Conservation (phyloP, 2,329 filamentous ascomycete genomes). For the Mycosphaerella arachidis region DNA sequence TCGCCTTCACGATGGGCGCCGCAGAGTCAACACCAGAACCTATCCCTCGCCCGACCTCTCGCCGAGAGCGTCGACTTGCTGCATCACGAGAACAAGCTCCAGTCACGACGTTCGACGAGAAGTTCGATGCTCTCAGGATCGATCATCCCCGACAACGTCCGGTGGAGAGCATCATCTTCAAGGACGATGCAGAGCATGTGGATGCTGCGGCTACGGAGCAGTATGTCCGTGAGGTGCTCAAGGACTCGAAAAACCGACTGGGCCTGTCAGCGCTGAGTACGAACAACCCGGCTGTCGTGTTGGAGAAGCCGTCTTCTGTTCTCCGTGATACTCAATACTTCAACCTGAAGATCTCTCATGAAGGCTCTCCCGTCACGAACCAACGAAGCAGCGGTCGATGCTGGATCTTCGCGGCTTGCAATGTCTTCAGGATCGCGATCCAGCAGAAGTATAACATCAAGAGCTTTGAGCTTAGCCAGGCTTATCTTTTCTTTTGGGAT, state of each 20-base stretch:
- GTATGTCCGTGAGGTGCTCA: conserved; percentile 31
- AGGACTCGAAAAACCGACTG: conserved; percentile 56
- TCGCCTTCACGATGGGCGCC: conserved; percentile 20
- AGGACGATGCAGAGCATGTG: conserved; percentile 26
- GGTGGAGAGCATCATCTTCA: conserved; percentile 16
- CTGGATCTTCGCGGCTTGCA: conserved; percentile 91
- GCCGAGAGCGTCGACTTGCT: conserved; percentile 13
- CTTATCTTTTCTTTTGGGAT: conserved; percentile 89
- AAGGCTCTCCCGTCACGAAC: conserved; percentile 73
- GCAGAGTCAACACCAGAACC: conserved; percentile 21
- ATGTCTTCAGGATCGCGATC: conserved; percentile 81
- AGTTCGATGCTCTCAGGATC: conserved; percentile 33
- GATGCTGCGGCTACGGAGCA: conserved; percentile 28
- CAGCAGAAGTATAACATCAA: conserved; percentile 78
- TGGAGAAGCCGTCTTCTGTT: conserved; percentile 59
- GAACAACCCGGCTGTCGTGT: conserved; percentile 61
- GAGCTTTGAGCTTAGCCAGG: conserved; percentile 79
- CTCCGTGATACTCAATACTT: conserved; percentile 73
- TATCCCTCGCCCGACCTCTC: conserved; percentile 8
- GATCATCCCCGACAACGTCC: conserved; percentile 18
- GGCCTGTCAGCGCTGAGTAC: conserved; percentile 69
- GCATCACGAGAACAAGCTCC: conserved; percentile 12
- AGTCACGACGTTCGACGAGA: conserved; percentile 29
- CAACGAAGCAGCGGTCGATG: conserved; percentile 77
- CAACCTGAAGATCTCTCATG: conserved; percentile 76